phyloP scores from a whole-genome alignment of 2,329 filamentous ascomycete genomes.

The Paraphoma sp. region DNA sequence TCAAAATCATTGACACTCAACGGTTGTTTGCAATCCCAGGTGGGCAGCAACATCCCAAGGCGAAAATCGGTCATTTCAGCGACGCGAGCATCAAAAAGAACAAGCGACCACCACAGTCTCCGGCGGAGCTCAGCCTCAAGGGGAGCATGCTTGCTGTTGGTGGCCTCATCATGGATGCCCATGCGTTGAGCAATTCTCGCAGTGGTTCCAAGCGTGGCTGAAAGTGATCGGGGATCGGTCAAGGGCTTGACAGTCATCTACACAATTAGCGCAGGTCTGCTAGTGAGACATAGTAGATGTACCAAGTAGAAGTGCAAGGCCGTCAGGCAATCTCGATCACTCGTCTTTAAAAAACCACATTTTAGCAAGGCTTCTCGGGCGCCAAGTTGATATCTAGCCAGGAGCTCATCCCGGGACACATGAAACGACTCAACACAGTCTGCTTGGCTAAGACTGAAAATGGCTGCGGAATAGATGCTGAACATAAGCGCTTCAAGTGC shows the following conservation, averaged over 20 bases:
- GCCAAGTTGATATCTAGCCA: constrained; percentile 65
- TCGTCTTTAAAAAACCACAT: constrained; percentile 64
- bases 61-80: constrained; percentile 60
- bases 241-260: constrained; percentile 62
- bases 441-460: constrained; percentile 62
- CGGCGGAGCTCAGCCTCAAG: constrained; percentile 68
- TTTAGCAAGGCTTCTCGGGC: constrained; percentile 66
- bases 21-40: constrained; percentile 58
- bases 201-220: constrained; percentile 64
- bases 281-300: not conserved
- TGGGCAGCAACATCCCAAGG: constrained; percentile 54
- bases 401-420: constrained; percentile 58
- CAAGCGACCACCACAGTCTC: constrained; percentile 67
- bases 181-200: constrained; percentile 67
- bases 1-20: constrained; percentile 61
- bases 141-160: constrained; percentile 56
- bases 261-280: constrained; percentile 27
- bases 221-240: constrained; percentile 55
- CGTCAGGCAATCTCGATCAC: constrained; percentile 60
- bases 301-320: constrained; percentile 63
- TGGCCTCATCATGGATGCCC: constrained; percentile 66
- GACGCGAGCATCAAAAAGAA: constrained; percentile 64
- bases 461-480: constrained; percentile 38
- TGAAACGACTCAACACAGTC: constrained; percentile 62
- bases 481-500: constrained; percentile 62